These are phyloP conservation scores for Selenicereus undatus DNA, from an alignment of 148 eudicot species.

Conservation along the genomic window DNA sequence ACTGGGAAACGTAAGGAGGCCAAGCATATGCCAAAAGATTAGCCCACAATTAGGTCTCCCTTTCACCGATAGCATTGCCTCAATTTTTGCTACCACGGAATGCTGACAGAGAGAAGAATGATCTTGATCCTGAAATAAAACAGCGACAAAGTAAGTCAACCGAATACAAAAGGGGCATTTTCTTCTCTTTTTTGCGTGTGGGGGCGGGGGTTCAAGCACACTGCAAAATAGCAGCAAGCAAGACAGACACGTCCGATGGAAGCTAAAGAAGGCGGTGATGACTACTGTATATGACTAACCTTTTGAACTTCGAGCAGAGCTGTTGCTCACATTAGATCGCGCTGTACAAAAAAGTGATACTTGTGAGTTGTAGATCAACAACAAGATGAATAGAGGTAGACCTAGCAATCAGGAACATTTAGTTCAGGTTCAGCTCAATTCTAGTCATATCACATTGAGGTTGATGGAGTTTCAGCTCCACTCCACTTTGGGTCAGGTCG, in stretches of 20 bases:
- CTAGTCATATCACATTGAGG: neutral
- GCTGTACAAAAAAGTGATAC: constrained; percentile 32
- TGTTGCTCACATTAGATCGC: constrained; percentile 50
- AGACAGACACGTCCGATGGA: neutral
- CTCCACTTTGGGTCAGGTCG: neutral
- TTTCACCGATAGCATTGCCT: constrained; percentile 18
- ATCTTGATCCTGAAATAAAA: constrained; percentile 36
- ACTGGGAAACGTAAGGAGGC: constrained; percentile 6
- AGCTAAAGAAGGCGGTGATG: constrained; percentile 16
- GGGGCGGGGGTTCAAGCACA: neutral
- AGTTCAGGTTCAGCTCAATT: neutral
- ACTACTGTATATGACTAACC: constrained; percentile 14
- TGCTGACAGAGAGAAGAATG: constrained; percentile 52
- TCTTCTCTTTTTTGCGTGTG: too few relatives aligned
- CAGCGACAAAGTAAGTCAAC: neutral
- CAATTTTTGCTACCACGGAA: constrained; percentile 42
- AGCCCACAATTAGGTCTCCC: constrained; percentile 17
- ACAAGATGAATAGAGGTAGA: too few relatives aligned
- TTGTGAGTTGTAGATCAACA: neutral
- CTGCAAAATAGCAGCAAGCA: neutral
- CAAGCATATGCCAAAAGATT: constrained; percentile 6
- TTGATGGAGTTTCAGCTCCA: neutral
- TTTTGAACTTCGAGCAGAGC: constrained; percentile 46
- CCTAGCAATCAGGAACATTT: neutral
- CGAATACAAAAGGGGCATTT: neutral